A percentile compares a stretch with the other conserved stretches of the same genome.
Conservation (phyloP, 139 green algal genomes). For the Gonium pectorale region DNA sequence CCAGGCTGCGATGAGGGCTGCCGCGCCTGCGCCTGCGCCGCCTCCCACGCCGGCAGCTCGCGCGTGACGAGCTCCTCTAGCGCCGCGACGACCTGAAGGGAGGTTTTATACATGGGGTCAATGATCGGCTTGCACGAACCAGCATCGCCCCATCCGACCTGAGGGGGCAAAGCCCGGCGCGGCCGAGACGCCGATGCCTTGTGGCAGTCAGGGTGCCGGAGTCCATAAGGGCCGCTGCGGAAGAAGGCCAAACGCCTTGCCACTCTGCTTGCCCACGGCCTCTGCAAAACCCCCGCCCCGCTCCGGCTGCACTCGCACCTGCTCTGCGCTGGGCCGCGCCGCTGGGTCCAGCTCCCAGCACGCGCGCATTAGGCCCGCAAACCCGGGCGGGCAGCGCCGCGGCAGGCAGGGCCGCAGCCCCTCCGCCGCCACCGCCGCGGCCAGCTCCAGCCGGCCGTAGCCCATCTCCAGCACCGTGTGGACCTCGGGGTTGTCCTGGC, state of each 20-base stretch:
- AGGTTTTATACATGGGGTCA: too few species aligned
- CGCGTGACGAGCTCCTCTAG: not conserved
- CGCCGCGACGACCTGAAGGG: not conserved
- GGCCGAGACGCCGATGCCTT: too few species aligned
- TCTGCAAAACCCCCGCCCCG: not conserved
- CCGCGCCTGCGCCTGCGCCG: constrained; percentile 59
- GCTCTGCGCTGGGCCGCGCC: constrained; percentile 59
- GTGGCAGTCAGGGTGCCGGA: too few species aligned
- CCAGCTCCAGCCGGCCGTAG: constrained; percentile 90
- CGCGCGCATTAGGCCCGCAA: constrained; percentile 61
- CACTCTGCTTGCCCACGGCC: too few species aligned
- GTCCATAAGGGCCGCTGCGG: not conserved
- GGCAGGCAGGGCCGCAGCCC: constrained; percentile 82
- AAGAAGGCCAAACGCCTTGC: not conserved
- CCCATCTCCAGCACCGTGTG: constrained; percentile 94
- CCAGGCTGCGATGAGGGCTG: too few species aligned
- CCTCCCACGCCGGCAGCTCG: constrained; percentile 52
- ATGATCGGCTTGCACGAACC: too few species aligned
- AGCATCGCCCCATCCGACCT: too few species aligned
- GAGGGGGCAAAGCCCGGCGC: not conserved
- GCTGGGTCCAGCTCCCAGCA: constrained; percentile 74
- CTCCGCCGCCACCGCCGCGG: constrained; percentile 82
- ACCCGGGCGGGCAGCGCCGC: constrained; percentile 36
- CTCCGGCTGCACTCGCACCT: too few species aligned
- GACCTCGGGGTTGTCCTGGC: constrained; percentile 84